These are phyloP conservation scores for Grammothele lineata DNA, from an alignment of 768 basidiomycete genomes.

Conservation along the genomic window DNA sequence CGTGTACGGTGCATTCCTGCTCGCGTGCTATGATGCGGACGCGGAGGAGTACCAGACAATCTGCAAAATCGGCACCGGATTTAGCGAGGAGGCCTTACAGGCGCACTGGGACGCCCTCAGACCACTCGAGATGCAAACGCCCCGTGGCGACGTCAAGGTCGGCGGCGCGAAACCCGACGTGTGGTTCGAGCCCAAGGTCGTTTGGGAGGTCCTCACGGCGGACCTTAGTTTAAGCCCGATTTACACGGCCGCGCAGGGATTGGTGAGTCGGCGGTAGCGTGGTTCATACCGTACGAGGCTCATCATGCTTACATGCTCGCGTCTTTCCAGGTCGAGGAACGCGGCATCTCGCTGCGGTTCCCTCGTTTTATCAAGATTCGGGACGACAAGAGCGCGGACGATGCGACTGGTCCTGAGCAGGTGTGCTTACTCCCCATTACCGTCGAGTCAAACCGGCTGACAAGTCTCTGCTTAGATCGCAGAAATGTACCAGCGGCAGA, in stretches of 20 bases:
- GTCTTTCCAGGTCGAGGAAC: conserved; percentile 66
- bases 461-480: conserved; percentile 56
- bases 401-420: conserved; percentile 92
- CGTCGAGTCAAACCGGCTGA: conserved; percentile 9
- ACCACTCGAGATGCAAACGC: conserved; percentile 65
- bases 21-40: conserved; percentile 95
- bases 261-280: too few relatives aligned
- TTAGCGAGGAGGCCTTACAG: conserved; percentile 87
- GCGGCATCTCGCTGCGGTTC: conserved; percentile 95
- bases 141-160: conserved; percentile 78
- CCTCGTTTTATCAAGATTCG: conserved; percentile 90
- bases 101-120: conserved; percentile 78
- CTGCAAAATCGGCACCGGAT: conserved; percentile 99
- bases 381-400: conserved; percentile 91
- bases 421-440: conserved; percentile 34
- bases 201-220: conserved; percentile 98
- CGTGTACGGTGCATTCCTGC: conserved; percentile 95
- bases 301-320: not conserved
- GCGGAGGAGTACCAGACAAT: conserved; percentile 94
- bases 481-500: conserved; percentile 92
- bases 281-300: too few relatives aligned
- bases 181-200: conserved; percentile 96
- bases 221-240: conserved; percentile 95
- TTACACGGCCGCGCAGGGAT: conserved; percentile 90
- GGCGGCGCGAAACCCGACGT: conserved; percentile 96